Base-by-base conservation (phyloP, 208 protist species). In the Crithidia mellificae region DNA sequence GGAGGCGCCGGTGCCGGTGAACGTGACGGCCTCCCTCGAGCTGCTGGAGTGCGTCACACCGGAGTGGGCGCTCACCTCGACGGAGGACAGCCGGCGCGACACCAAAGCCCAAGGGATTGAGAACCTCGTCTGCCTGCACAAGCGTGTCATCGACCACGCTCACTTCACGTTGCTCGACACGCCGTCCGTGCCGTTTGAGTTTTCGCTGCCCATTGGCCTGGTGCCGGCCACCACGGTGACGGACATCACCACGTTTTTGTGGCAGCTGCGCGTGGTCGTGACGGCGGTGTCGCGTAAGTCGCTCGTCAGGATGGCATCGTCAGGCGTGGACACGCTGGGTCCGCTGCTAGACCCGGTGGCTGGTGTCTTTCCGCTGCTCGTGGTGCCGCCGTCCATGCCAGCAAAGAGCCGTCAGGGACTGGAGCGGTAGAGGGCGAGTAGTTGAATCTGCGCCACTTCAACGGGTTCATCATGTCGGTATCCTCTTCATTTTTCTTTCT, bases 161-260 rank as follows among this genome's bases (percentile, higher is more conserved):
- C 30, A 59, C 44, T 69, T 75, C 47, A 52, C 29, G 22, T 12
- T 75, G 29, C 29, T 75, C 20, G 70, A 75, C 47, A 75, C 70
- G 6, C 61, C 55, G 39, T 65, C 41, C 17, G 70, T 75, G 27
- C 55, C 70, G 2, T 75, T 75, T 34, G 70, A 68, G 63, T 75
- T 75, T 12, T 59, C 55, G 2, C 49, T 75, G 34, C 70, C 70
- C 7, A 44, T 69, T 15, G 70, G 70, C 24, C 30, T 65, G 3
- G 46, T 75, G 7, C 70, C 70, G 6, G 39, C 70, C 4, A 64
- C 70, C 6, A 69, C 70, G 22, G 46, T 75, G 22, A 75, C 70
- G n/a, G 70, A 75, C 47, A 50, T 75, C 14, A 69, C 70, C 5
- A 75, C 44, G 19, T 69, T 75, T 22, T 25, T 75, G 54, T 75